Base-by-base conservation (phyloP, 2,329 filamentous ascomycete species). In the Diaporthe destruens region DNA sequence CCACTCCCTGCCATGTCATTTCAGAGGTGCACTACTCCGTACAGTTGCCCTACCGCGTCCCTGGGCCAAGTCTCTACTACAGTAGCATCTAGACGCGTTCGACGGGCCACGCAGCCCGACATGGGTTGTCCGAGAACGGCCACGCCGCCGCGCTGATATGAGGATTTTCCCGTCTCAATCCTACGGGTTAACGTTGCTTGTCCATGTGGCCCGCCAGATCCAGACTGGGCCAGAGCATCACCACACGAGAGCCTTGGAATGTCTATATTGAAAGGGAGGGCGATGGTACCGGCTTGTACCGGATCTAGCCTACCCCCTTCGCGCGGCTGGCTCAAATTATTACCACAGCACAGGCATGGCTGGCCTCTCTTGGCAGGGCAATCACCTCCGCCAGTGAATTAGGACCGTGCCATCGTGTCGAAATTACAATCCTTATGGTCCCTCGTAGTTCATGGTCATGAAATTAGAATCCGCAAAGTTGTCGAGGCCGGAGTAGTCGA, bases 401-500 rank as follows among this genome's bases (percentile, higher is more conserved):
- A 23, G 34, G 39, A 42, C 61, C 61, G 44, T 53, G 49, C 49
- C 66, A 70, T 39, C 66, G 49, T 39, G 18, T 55, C 39, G n/a
- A 42, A 16, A 25, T 23, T 36, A 34, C 25, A 23, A 56, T 55
- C 29, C 32, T 51, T 44, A 66, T 42, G 25, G 23, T 29, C 56
- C 42, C 32, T 55, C 53, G 49, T 65, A 69, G 42, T 51, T 11
- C 20, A 23, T 42, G 32, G 23, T 47, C 66, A 61, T 55, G 47
- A 65, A 72, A 29, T 56, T 66, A 23, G 49, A 51, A 6, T 73
- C 59, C 42, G 29, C 49, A 39, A 73, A 71, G 39, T 54, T 59
- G 44, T 49, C 44, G 18, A 71, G 57, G 16, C 34, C 23, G 16
- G 56, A 59, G 16, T 73, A 63, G 44, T 71, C 59, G 69, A 71